Evolutionary conservation across 2,329 filamentous ascomycete species (phyloP).

Genomic region (Colletotrichum brevisporum): DNA sequence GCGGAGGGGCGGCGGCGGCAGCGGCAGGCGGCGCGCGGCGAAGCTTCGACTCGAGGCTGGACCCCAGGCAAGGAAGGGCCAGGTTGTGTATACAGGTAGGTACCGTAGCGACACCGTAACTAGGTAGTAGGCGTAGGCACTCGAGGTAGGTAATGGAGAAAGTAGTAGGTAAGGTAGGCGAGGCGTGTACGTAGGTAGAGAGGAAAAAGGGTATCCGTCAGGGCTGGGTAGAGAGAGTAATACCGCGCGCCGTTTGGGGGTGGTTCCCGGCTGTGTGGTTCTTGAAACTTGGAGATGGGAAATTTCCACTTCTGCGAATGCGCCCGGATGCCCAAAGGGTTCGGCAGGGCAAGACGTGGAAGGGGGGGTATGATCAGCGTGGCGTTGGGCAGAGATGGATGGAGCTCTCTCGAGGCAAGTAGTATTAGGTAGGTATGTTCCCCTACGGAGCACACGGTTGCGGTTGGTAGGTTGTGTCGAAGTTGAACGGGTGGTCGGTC

Average conservation of each 20-base stretch:
- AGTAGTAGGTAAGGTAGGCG: no score
- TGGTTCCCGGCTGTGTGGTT: conserved; percentile 41
- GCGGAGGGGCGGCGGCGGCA: conserved; percentile 11
- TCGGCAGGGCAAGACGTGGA: conserved; percentile 38
- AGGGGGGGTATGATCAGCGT: conserved; percentile 51
- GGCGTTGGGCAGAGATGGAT: conserved; percentile 54
- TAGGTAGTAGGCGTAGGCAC: no score
- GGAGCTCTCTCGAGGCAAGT: conserved; percentile 32
- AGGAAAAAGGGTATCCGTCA: no score
- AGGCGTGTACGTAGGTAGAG: no score
- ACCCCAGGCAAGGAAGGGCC: no score
- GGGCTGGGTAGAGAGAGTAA: no score
- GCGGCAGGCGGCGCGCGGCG: conserved; percentile 22
- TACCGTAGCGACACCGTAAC: no score
- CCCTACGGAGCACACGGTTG: no score
- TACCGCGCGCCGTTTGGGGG: conserved; percentile 18
- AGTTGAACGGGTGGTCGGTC: no score
- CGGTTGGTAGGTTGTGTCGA: neutral
- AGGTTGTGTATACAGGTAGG: no score
- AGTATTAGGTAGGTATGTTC: neutral
- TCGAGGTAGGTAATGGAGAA: no score
- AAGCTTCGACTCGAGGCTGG: conserved; percentile 3
- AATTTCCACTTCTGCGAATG: conserved; percentile 21
- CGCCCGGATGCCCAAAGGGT: conserved; percentile 40
- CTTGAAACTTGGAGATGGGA: conserved; percentile 27